A percentile compares a stretch with the other conserved stretches of the same genome.
phyloP scores from a whole-genome alignment of 305 asterid species.

The Fraxinus sp. region DNA sequence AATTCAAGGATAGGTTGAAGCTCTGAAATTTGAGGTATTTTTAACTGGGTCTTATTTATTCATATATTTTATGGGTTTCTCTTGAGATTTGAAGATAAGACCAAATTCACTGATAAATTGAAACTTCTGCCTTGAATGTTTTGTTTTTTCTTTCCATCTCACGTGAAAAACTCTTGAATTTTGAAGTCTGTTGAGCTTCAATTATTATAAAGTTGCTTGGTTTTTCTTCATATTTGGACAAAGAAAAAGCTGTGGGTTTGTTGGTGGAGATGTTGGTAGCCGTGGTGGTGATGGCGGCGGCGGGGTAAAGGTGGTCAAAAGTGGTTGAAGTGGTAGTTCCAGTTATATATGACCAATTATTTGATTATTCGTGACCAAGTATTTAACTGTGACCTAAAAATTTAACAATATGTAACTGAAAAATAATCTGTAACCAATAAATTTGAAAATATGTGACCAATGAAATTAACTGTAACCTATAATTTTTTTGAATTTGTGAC shows the following conservation, averaged over 20 bases:
- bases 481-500: too few relatives aligned
- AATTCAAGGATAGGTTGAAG: slow-evolving; percentile 10
- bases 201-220: background rate
- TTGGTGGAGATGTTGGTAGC: too few relatives aligned
- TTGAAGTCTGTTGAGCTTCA: background rate
- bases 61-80: slow-evolving; percentile 26
- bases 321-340: too few relatives aligned
- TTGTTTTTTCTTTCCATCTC: background rate
- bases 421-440: too few relatives aligned
- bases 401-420: too few relatives aligned
- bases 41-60: slow-evolving; percentile 17
- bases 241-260: background rate
- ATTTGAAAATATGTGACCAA: too few relatives aligned
- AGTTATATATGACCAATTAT: too few relatives aligned
- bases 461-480: too few relatives aligned
- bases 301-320: too few relatives aligned
- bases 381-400: too few relatives aligned
- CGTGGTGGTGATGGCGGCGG: too few relatives aligned
- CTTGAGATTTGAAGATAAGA: slow-evolving; percentile 31
- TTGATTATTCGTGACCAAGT: too few relatives aligned
- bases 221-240: background rate
- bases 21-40: slow-evolving; percentile 29
- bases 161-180: background rate
- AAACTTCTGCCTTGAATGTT: slow-evolving; percentile 12
- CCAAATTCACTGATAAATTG: background rate